phyloP scores from a whole-genome alignment of 2,329 filamentous ascomycete species.

The Venturia asperata region DNA sequence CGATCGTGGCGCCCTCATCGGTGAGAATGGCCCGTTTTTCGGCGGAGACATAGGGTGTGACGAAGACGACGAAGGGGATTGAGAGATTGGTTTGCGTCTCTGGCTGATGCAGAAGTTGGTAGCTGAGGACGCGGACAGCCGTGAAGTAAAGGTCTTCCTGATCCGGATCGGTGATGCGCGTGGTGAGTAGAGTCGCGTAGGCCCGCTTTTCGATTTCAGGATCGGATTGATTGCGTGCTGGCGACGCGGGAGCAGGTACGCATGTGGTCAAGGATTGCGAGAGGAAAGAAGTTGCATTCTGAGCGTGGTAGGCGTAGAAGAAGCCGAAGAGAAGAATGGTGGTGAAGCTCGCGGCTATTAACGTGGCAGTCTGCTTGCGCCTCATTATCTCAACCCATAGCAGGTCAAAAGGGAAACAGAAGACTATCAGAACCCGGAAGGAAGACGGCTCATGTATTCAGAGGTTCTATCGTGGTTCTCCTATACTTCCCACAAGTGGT shows the following conservation, averaged over 20 bases:
- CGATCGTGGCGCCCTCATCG: slow-evolving; percentile 17
- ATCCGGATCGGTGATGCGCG: not conserved
- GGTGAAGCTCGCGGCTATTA: not conserved
- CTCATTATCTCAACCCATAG: slow-evolving; percentile 8
- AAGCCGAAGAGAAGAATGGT: not conserved
- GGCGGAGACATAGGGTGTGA: slow-evolving; percentile 16
- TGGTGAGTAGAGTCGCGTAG: slow-evolving; percentile 8
- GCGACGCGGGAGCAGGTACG: not conserved
- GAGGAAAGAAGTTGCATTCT: not conserved
- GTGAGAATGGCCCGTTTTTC: slow-evolving; percentile 13
- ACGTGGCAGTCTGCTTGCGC: not conserved
- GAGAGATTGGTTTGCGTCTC: slow-evolving; percentile 4
- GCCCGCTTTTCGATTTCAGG: not conserved
- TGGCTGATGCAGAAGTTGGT: slow-evolving; percentile 19
- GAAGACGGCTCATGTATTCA: not conserved
- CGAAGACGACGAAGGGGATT: slow-evolving; percentile 21
- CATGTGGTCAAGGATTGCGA: not conserved
- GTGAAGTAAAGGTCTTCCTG: slow-evolving; percentile 20
- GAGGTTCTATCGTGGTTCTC: not conserved
- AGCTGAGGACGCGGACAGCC: slow-evolving; percentile 19
- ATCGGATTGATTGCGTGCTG: not conserved
- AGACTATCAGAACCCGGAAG: not conserved
- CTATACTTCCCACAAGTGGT: not conserved
- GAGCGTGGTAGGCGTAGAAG: slow-evolving; percentile 2
- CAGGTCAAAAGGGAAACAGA: not conserved